Conservation (phyloP, 371 early-diverging fungal species). For the Blakeslea trispora region DNA sequence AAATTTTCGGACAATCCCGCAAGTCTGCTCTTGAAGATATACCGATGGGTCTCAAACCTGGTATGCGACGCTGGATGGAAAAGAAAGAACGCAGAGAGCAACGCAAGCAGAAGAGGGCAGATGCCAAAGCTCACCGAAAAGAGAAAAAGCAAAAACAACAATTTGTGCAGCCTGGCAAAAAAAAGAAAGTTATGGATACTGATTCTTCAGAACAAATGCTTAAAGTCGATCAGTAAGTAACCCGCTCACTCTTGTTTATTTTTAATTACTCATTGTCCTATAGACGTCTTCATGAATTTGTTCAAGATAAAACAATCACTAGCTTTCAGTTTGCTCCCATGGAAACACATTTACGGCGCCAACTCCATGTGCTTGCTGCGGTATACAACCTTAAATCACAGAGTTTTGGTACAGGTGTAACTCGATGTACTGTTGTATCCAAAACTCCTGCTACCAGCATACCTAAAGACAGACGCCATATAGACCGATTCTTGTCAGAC, state of each 20-base stretch:
- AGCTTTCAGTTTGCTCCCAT: conserved; percentile 57
- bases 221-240: conserved; percentile 24
- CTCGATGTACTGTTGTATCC: conserved; percentile 38
- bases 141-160: conserved; percentile 25
- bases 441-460: conserved; percentile 54
- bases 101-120: conserved; percentile 15
- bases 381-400: conserved; percentile 54
- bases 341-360: conserved; percentile 50
- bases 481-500: conserved; percentile 43
- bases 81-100: conserved; percentile 30
- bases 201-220: conserved; percentile 8
- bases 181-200: conserved; percentile 15
- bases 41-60: conserved; percentile 25
- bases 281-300: conserved; percentile 45
- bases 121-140: conserved; percentile 14
- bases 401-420: conserved; percentile 49
- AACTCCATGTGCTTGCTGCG: conserved; percentile 53
- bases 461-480: conserved; percentile 50
- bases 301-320: conserved; percentile 36
- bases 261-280: neutral
- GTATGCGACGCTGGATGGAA: conserved; percentile 24
- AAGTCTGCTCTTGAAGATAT: conserved; percentile 26
- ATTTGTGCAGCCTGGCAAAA: conserved; percentile 2
- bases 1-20: conserved; percentile 27
- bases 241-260: neutral